Evolutionary conservation across 2,329 filamentous ascomycete genomes (phyloP).

Genomic region (Triangularia setosa): DNA sequence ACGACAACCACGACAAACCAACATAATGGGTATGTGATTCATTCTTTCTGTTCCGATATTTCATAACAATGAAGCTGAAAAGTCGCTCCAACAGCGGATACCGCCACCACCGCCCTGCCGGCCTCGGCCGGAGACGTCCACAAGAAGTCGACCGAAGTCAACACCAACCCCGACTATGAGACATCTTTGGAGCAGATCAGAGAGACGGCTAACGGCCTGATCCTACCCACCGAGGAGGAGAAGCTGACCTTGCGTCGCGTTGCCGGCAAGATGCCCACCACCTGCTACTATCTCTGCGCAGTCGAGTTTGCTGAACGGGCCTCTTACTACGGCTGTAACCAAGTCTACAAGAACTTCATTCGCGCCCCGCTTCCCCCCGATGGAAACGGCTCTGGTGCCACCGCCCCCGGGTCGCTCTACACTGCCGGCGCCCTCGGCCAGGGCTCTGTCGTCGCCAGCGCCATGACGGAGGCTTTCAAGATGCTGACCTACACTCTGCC

Average conservation of each 20-base stretch:
- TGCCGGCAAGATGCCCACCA: conserved; percentile 46
- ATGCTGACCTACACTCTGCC: conserved; percentile 56
- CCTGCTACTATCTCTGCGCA: conserved; percentile 52
- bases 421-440: conserved; percentile 58
- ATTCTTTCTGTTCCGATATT: background rate
- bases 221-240: conserved; percentile 53
- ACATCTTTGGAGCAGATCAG: background rate
- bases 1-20: background rate
- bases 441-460: conserved; percentile 49
- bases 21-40: background rate
- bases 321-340: conserved; percentile 55
- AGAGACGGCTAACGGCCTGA: conserved; percentile 33
- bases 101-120: background rate
- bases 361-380: conserved; percentile 54
- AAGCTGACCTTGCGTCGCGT: conserved; percentile 48
- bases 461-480: conserved; percentile 50
- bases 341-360: conserved; percentile 57
- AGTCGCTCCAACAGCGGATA: background rate
- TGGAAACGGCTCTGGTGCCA: conserved; percentile 42
- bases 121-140: background rate
- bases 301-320: conserved; percentile 59
- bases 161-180: background rate
- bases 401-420: conserved; percentile 36
- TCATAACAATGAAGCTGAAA: background rate
- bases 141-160: background rate